Evolutionary conservation across 805 yeast species (phyloP), one percentile per base, ranked within the genome.

Genomic region (Ogataea neopini): DNA sequence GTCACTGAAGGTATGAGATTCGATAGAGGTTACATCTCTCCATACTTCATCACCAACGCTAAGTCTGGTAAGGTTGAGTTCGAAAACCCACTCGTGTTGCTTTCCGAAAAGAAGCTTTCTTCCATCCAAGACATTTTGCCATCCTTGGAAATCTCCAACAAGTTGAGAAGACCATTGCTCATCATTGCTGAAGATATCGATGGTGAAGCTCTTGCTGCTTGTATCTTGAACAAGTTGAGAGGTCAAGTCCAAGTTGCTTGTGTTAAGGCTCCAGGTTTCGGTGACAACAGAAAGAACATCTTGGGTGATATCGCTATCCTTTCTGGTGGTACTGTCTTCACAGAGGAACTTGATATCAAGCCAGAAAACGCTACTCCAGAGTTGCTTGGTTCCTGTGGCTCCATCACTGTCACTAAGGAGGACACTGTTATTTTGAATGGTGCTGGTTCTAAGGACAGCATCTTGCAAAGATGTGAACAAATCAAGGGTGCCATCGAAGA

Each of bases 1-100:
- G 95, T 92, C 52, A 94, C 91, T 54, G 97, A 92, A 76, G 99
- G 99, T 74, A 89, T 92, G 96, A 84, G 92, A 74, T 92, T 94
- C 67, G 97, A 90, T 75, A 88, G 98, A 66, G 98, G 98, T 61
- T 94, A 80, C 79, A 88, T 92, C 65, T 88, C 96, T 38, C 97
- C 98, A 40, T 91, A 94, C 77, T 92, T 92, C 72, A 89, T 91
- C 72, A 89, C 97, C 59, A 90, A 91, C 69, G 80, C 96, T 64
- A 94, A 90, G 76, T 77, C 72, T 9, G 96, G 94, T 64, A 94
- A 92, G 76, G 95, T 88, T 50, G 97, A 91, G 75, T 87, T 92
- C 56, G 96, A 89, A 74, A 88, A 87, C 73, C 98, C 99, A 51
- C 77, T 94, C 66, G 59, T 94, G 49, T 76, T 94, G 64, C 77